These are phyloP conservation scores for Wickerhamiella parazyma DNA, from an alignment of 805 yeast species.

Conservation along the genomic window DNA sequence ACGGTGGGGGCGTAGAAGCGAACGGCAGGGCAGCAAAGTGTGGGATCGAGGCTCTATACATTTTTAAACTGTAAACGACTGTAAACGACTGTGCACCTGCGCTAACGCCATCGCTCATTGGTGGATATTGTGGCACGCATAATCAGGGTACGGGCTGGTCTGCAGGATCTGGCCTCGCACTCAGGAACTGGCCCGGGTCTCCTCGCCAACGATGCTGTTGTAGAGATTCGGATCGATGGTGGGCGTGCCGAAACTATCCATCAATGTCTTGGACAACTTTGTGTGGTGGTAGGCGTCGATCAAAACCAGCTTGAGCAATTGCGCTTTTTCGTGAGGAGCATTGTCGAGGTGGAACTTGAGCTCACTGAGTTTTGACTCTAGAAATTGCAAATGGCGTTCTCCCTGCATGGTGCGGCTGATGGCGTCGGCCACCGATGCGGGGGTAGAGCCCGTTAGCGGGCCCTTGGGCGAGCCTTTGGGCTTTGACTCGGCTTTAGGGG, in stretches of 20 bases:
- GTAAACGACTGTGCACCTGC: no score
- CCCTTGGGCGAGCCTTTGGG: no score
- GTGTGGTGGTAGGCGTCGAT: slow-evolving; percentile 11
- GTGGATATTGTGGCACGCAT: no score
- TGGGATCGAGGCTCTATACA: no score
- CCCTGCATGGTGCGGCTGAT: slow-evolving; percentile 4
- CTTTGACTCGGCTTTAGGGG: no score
- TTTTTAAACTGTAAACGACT: no score
- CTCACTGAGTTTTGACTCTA: slow-evolving; percentile 3
- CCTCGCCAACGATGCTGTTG: slow-evolving; percentile 1
- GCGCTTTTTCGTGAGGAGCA: slow-evolving; percentile 5
- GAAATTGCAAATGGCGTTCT: not conserved
- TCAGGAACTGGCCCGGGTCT: not conserved
- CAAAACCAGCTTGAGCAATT: slow-evolving; percentile 7
- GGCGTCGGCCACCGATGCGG: slow-evolving; percentile 8
- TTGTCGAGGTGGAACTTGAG: slow-evolving; percentile 3
- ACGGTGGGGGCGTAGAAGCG: no score
- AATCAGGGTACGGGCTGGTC: no score
- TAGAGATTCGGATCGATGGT: slow-evolving; percentile 2
- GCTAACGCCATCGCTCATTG: no score
- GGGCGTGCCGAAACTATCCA: slow-evolving; percentile 6
- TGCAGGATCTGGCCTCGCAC: no score
- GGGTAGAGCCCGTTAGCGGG: no score
- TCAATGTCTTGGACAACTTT: not conserved
- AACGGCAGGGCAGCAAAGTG: no score